Evolutionary conservation across 371 early-diverging fungal genomes (phyloP).

Genomic region (Haplosporangium sp.): DNA sequence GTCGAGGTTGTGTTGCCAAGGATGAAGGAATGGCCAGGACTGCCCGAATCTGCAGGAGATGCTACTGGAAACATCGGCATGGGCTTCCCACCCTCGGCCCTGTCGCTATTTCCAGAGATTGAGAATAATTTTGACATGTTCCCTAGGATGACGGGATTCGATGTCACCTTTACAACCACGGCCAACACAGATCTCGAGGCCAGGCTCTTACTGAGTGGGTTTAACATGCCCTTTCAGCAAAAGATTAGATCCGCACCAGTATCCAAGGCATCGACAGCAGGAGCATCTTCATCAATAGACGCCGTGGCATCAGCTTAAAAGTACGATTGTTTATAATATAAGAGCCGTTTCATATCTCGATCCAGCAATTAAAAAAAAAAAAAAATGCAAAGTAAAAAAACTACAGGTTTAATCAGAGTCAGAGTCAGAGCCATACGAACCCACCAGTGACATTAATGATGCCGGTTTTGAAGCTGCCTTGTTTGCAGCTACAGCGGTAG

Average conservation of each 20-base stretch:
- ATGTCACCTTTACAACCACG: conserved; percentile 87
- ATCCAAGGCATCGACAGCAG: conserved; percentile 16
- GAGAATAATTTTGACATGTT: conserved; percentile 93
- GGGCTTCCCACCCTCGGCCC: conserved; percentile 85
- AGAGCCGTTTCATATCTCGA: too few relatives aligned
- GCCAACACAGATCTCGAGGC: conserved; percentile 85
- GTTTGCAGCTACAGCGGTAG: conserved; percentile 2
- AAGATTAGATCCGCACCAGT: conserved; percentile 45
- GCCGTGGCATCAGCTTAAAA: conserved; percentile 18
- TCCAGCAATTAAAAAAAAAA: too few relatives aligned
- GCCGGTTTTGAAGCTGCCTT: conserved; percentile 26
- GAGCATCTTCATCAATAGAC: conserved; percentile 30
- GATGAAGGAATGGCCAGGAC: conserved; percentile 91
- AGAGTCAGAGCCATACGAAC: conserved; percentile 44
- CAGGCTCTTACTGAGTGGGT: conserved; percentile 86
- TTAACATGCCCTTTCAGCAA: conserved; percentile 86
- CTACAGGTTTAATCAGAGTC: conserved; percentile 21
- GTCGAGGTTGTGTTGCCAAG: conserved; percentile 94
- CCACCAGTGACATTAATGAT: conserved; percentile 39
- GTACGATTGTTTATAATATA: background rate
- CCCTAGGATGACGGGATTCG: conserved; percentile 89
- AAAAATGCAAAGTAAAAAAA: background rate
- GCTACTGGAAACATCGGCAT: conserved; percentile 87
- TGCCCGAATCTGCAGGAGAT: conserved; percentile 81
- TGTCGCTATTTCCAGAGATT: conserved; percentile 95